Evolutionary conservation across 139 green algal species (phyloP), one percentile per base, ranked within the genome.

Genomic region (Pycnococcus provasolii): DNA sequence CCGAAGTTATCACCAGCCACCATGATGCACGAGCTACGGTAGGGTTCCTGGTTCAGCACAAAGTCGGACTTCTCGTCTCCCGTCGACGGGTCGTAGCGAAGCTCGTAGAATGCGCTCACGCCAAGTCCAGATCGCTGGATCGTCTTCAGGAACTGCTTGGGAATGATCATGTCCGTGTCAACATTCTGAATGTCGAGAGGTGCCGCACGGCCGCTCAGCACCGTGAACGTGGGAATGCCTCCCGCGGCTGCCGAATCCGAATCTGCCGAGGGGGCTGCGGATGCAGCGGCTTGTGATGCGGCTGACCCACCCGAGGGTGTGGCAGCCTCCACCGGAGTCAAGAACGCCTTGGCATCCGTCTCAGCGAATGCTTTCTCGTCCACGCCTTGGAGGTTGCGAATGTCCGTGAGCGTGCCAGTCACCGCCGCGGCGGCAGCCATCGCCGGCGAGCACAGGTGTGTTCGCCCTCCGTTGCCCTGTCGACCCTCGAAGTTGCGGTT

Each of bases 101-200:
- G 67, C 69, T 74, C 76, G 55, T 79, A 76, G 51, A 83, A 83
- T 1, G 70, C 68, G 54, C 45, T 67, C 1, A 69, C 46, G 45
- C 77, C 77, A 2, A 83, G 70, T 15, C 77, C 77, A 26, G 68
- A 76, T 6, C 73, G 69, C 57, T 79, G 77, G 60, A 79, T 83
- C 1, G 77, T 78, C 57, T 83, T 83, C 45, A 83, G 67, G 61
- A 80, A 83, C 60, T 79, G 75, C 58, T 79, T 79, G 7, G 77
- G 77, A 47, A 83, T 83, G 64, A 83, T 83, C 77, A 79, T 79
- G 68, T 83, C 77, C 6, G 77, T 83, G 62, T 83, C 77, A 3
- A 83, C 71, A 65, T 83, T 83, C 53, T 76, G 65, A 4, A 79
- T 69, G 45, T 73, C 69, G 42, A 83, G 58, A 62, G 69, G 67